Conservation (phyloP, 257 asterid genomes). For the Solanum virginianum region DNA sequence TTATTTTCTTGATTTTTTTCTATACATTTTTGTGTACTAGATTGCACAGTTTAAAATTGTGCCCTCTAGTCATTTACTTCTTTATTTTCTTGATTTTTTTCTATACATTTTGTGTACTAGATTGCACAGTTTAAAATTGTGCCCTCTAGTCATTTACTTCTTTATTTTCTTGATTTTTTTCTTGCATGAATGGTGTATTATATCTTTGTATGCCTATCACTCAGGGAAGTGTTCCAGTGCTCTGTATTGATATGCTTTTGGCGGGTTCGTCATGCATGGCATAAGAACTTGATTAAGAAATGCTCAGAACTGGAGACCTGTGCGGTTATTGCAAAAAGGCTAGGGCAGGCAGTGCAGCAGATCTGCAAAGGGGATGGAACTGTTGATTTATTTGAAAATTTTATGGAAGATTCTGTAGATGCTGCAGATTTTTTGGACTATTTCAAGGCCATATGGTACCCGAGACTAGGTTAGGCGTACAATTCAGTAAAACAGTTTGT, state of each 20-base stretch:
- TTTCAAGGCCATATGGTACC: slow-evolving; percentile 83
- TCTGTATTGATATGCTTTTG: slow-evolving; percentile 81
- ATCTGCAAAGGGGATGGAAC: slow-evolving; percentile 47
- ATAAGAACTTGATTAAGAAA: slow-evolving; percentile 57
- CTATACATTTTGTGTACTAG: neutral
- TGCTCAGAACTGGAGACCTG: slow-evolving; percentile 45
- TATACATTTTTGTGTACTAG: neutral
- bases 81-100: neutral
- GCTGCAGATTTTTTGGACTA: slow-evolving; percentile 70
- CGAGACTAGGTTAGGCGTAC: slow-evolving; percentile 46
- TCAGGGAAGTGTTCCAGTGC: slow-evolving; percentile 82
- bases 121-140: neutral
- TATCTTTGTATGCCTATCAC: neutral
- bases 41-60: neutral
- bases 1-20: neutral
- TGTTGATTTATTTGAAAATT: slow-evolving; percentile 33
- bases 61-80: neutral
- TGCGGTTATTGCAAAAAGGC: slow-evolving; percentile 41
- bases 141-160: neutral
- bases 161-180: neutral
- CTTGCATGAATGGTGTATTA: slow-evolving; percentile 9
- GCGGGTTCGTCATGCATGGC: slow-evolving; percentile 97
- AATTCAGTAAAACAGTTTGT: neutral
- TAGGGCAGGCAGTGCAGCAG: slow-evolving; percentile 38
- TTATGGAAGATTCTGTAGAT: slow-evolving; percentile 39